phyloP scores from a whole-genome alignment of 441 rosid species.

The Pelargonium exstipulatum region DNA sequence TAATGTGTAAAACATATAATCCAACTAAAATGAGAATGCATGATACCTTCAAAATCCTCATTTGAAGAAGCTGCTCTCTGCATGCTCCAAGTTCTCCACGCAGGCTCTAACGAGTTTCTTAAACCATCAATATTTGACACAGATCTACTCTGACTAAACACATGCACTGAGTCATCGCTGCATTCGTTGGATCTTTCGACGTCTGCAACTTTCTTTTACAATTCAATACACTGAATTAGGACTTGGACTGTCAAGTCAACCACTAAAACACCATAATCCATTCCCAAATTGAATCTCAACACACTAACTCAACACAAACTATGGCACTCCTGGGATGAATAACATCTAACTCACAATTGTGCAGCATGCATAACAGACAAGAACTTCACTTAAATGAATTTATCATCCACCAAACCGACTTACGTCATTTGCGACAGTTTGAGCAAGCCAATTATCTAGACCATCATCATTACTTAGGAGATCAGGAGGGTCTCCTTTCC shows the following conservation, averaged over 20 bases:
- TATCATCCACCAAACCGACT: slow-evolving; percentile 17
- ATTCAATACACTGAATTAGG: slow-evolving; percentile 31
- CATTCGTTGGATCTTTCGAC: slow-evolving; percentile 30
- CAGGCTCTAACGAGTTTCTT: slow-evolving; percentile 35
- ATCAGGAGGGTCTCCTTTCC: slow-evolving; percentile 30
- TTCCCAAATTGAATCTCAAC: not conserved
- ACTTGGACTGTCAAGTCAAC: slow-evolving; percentile 13
- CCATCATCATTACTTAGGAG: slow-evolving; percentile 19
- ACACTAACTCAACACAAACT: not conserved
- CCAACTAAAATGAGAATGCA: slow-evolving; percentile 13
- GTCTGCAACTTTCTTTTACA: slow-evolving; percentile 61
- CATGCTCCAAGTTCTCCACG: slow-evolving; percentile 75
- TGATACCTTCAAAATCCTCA: slow-evolving; percentile 61
- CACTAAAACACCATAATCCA: not conserved
- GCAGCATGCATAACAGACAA: not conserved
- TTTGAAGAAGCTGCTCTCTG: slow-evolving; percentile 51
- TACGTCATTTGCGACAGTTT: slow-evolving; percentile 32
- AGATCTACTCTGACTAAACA: slow-evolving; percentile 25
- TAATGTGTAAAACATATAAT: slow-evolving; percentile 8
- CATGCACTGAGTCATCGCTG: slow-evolving; percentile 20
- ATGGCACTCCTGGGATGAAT: not conserved
- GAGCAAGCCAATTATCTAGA: slow-evolving; percentile 27
- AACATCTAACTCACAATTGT: no score
- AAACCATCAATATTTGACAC: slow-evolving; percentile 27
- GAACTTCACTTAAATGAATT: not conserved